Percentiles rank a stretch among this genome's conserved stretches.
These are phyloP conservation scores for Amanita thiersii DNA, from an alignment of 768 basidiomycete genomes.

Conservation along the genomic window DNA sequence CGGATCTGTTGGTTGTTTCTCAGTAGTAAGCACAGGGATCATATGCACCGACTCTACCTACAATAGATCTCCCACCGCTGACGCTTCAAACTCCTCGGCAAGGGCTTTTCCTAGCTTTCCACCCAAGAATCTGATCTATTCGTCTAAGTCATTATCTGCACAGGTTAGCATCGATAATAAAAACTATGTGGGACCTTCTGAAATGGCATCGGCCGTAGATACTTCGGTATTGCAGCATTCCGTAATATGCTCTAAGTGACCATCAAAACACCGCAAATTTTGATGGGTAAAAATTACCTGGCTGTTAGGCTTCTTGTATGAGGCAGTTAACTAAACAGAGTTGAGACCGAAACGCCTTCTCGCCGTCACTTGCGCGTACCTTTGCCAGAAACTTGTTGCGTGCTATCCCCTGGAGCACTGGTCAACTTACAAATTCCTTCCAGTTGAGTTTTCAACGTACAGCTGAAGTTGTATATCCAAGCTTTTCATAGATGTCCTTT, in stretches of 20 bases:
- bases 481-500: constrained; percentile 50
- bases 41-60: constrained; percentile 28
- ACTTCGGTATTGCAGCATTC: constrained; percentile 75
- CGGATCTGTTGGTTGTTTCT: constrained; percentile 28
- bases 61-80: constrained; percentile 88
- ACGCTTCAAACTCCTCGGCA: constrained; percentile 81
- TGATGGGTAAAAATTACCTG: constrained; percentile 44
- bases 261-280: neutral
- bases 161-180: neutral
- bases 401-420: constrained; percentile 91
- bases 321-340: constrained; percentile 63
- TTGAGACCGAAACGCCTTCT: too few relatives aligned
- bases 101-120: constrained; percentile 90
- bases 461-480: constrained; percentile 93
- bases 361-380: constrained; percentile 42
- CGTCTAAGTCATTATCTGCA: neutral
- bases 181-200: constrained; percentile 52
- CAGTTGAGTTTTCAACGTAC: too few relatives aligned
- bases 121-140: constrained; percentile 81
- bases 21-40: constrained; percentile 5
- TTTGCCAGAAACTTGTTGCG: constrained; percentile 95
- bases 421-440: neutral
- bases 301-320: constrained; percentile 84
- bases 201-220: constrained; percentile 79
- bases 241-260: constrained; percentile 68